Evolutionary conservation across 768 basidiomycete species (phyloP), one percentile per base, ranked within the genome.

Genomic region (Suillus subluteus): DNA sequence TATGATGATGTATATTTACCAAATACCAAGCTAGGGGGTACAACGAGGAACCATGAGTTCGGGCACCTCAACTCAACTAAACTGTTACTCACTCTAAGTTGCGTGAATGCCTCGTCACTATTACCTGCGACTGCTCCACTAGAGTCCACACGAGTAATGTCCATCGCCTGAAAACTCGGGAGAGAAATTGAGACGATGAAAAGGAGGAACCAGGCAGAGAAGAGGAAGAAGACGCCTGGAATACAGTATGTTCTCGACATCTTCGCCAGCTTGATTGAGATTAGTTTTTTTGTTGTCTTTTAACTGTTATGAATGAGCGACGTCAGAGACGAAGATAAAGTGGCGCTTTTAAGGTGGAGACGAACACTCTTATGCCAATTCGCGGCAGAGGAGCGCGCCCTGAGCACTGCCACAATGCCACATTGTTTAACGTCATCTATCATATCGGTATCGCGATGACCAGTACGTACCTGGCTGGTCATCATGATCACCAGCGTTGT

Each of bases 151-250:
- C 91, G 87, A 16, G 84, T 82, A 72, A 94, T 81, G 76, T 92
- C 91, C 70, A 92, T 79, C 0, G 83, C 86, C 23, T 88, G 81
- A 26, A 94, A 81, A 78, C 79, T 88, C 1, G 92, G 92, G 4
- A 92, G 79, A 18, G 91, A 93, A 59, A 94, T 82, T 15, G 91
- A 88, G 40, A 87, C 85, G 68, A 93, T 78, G 73, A 92, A 80
- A 70, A 84, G 85, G 68, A 93, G 84, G 2, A 89, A 82, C 66
- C 92, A 84, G 35, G 92, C 91, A 54, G 75, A 78, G 71, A 86
- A 79, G 63, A 92, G 78, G 70, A 87, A 82, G 69, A 87, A 75
- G 44, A 86, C 70, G 40, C 87, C 89, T 4, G 88, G 88, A 67
- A 92, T 80, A 72, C 88, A 89, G 78, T 89, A 87, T 32, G 77